Percentiles rank a stretch among this genome's conserved stretches.
Evolutionary conservation across 2,329 filamentous ascomycete species (phyloP).

Genomic region (Amauroascus niger): DNA sequence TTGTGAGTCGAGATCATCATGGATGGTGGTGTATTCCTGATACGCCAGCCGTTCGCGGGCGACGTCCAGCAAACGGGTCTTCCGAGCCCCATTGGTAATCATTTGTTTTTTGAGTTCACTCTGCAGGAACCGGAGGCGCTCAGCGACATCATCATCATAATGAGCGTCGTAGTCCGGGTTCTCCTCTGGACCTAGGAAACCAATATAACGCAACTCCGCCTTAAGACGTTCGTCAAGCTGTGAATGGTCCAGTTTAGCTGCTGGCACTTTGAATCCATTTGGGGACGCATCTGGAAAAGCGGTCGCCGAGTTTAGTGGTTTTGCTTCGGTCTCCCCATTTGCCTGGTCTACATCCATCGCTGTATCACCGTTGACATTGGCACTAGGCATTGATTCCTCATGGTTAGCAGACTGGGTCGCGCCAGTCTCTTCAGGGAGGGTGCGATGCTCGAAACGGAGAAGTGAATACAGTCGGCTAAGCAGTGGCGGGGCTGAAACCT

Average conservation of each 20-base stretch:
- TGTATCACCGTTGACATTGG: conserved; percentile 37
- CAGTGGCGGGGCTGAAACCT: conserved; percentile 80
- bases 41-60: conserved; percentile 88
- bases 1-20: conserved; percentile 90
- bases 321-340: conserved; percentile 39
- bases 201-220: conserved; percentile 82
- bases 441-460: conserved; percentile 61
- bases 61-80: conserved; percentile 73
- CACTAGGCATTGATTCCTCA: conserved; percentile 29
- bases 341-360: conserved; percentile 41
- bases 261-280: conserved; percentile 69
- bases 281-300: conserved; percentile 68
- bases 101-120: conserved; percentile 70
- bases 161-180: conserved; percentile 76
- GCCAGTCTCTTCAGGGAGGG: conserved; percentile 47
- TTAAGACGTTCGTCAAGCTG: conserved; percentile 85
- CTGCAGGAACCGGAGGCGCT: conserved; percentile 77
- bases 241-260: conserved; percentile 70
- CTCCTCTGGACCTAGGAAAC: conserved; percentile 64
- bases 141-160: conserved; percentile 88
- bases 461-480: conserved; percentile 69
- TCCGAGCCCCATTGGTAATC: conserved; percentile 81
- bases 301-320: conserved; percentile 57
- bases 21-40: conserved; percentile 93
- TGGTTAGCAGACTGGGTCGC: conserved; percentile 48